Base-by-base conservation (phyloP, 306 rosid species). In the Fragaria iinumae region DNA sequence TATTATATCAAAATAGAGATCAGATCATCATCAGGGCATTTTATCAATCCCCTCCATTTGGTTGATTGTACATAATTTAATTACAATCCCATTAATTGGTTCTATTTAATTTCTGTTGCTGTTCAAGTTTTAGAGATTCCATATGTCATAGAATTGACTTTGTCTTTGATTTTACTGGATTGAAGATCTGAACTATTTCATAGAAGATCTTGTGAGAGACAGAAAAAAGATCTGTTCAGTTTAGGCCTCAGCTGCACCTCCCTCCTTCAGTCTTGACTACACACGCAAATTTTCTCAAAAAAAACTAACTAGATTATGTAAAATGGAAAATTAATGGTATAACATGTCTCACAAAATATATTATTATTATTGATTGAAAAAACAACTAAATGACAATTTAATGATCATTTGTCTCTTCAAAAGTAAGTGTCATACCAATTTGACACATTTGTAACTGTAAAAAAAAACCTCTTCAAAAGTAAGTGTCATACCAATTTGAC, bases 1-100 rank as follows among this genome's bases (percentile, higher is more conserved):
- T 48, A 49, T 47, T 4, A 57, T 60, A 18, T 18, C 11, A 69
- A 59, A 36, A 50, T 60, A 59, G 29, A 68, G 43, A 59, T 59
- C 17, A 45, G 44, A 50, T 66, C 41, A 49, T 64, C 55, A 45
- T 77, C 71, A 76, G 67, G 60, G 83, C 67, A 44, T 53, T 69
- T 55, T 71, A 64, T 74, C 71, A 29, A 60, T 41, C 76, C 66
- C 67, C 38, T 71, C 73, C 74, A 71, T 76, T 64, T 34, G 77
- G 76, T 53, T 73, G 67, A 21, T 67, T 76, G 84, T 81, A 81
- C 39, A 81, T 81, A 81, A 81, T 76, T 76, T 57, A 81, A 69
- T 76, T 60, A 68, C 34, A 63, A 76, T 50, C 79, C 60, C 78
- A 59, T 59, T 73, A 73, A 23, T 57, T 73, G 60, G 11, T 73